Conservation (phyloP, 1,284 basidiomycete genomes). For the Rugiboletus extremiorientalis region DNA sequence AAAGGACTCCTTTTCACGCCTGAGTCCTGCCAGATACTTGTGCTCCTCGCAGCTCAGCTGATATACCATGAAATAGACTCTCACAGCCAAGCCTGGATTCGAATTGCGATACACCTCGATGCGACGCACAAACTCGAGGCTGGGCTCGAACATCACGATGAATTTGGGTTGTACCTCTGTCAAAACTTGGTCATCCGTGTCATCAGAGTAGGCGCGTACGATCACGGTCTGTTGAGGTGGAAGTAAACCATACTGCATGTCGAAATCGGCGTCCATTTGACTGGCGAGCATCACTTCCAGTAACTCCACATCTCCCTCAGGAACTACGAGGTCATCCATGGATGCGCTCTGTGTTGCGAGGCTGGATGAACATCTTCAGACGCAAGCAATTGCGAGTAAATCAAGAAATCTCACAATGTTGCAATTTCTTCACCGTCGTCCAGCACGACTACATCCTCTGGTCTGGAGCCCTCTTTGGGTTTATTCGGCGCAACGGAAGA, state of each 20-base stretch:
- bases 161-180: slow-evolving; percentile 90
- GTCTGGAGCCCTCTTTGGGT: slow-evolving; percentile 20
- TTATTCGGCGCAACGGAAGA: slow-evolving; percentile 7
- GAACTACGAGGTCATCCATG: slow-evolving; percentile 13
- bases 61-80: slow-evolving; percentile 97
- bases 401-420: slow-evolving; percentile 18
- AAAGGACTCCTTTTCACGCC: slow-evolving; percentile 94
- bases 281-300: slow-evolving; percentile 28
- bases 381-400: not conserved
- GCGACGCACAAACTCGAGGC: slow-evolving; percentile 88
- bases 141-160: slow-evolving; percentile 95
- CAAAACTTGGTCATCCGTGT: slow-evolving; percentile 88
- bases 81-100: slow-evolving; percentile 76
- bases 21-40: slow-evolving; percentile 86
- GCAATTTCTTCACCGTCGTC: slow-evolving; percentile 48
- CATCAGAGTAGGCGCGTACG: slow-evolving; percentile 88
- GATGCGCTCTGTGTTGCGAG: slow-evolving; percentile 17
- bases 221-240: slow-evolving; percentile 81
- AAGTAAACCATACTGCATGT: slow-evolving; percentile 82
- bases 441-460: slow-evolving; percentile 40
- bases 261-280: slow-evolving; percentile 53
- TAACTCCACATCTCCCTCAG: slow-evolving; percentile 35
- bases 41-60: slow-evolving; percentile 94
- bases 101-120: slow-evolving; percentile 90
- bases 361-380: slow-evolving; percentile 10